phyloP scores from a whole-genome alignment of 257 asterid species.

The Avicennia marina region DNA sequence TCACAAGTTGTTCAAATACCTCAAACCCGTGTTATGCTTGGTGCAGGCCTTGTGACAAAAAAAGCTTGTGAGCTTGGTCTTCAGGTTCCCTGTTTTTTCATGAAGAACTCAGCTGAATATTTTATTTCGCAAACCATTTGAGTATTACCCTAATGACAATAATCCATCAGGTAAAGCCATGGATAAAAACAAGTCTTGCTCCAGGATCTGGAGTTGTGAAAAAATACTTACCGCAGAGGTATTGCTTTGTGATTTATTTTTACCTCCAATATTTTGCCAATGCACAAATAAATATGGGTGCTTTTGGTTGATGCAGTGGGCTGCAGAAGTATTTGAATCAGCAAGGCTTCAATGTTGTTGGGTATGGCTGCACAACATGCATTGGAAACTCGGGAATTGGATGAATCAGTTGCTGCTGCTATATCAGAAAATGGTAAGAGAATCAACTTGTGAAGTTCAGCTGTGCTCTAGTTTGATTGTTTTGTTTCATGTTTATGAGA shows the following conservation, averaged over 20 bases:
- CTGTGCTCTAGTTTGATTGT: not conserved
- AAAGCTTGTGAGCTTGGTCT: constrained; percentile 87
- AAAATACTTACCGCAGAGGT: constrained; percentile 81
- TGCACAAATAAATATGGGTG: no score
- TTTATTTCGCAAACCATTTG: not conserved
- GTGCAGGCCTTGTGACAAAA: constrained; percentile 96
- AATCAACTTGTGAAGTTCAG: not conserved
- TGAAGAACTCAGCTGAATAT: no score
- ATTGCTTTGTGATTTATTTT: not conserved
- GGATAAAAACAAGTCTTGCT: constrained; percentile 96
- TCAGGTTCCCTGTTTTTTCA: not conserved
- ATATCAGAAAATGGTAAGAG: constrained; percentile 77
- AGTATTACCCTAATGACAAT: not conserved
- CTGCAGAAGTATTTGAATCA: constrained; percentile 74
- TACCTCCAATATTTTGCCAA: not conserved
- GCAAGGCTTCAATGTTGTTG: constrained; percentile 86
- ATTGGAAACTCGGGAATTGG: constrained; percentile 97
- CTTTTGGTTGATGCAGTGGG: constrained; percentile 69
- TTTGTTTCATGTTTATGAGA: constrained; percentile 6
- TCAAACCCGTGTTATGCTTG: constrained; percentile 99
- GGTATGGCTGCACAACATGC: constrained; percentile 97
- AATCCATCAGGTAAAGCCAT: constrained; percentile 73
- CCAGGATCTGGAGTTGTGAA: constrained; percentile 99
- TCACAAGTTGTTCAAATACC: constrained; percentile 93
- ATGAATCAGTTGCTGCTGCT: constrained; percentile 77